A percentile compares a stretch with the other conserved stretches of the same genome.
Conservation (phyloP, 805 yeast species). For the Suhomyces prunicola region DNA sequence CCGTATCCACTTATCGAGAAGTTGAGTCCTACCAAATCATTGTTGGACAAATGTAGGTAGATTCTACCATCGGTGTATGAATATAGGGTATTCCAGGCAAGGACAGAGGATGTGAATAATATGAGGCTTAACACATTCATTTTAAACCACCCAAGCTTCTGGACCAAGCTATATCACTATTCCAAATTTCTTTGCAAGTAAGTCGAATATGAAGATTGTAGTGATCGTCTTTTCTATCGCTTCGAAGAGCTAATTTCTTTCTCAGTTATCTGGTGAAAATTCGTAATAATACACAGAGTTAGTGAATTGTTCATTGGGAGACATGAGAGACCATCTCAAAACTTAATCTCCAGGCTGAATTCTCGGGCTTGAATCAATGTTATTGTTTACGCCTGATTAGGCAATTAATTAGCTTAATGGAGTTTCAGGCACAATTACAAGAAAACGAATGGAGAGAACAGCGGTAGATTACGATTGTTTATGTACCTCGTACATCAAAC, state of each 20-base stretch:
- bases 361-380: not conserved
- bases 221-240: not conserved
- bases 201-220: not conserved
- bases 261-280: not conserved
- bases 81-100: constrained; percentile 34
- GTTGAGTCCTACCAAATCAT: constrained; percentile 34
- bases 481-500: not conserved
- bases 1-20: constrained; percentile 33
- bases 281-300: not conserved
- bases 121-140: not conserved
- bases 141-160: not conserved
- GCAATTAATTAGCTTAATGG: not conserved
- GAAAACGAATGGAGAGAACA: not conserved
- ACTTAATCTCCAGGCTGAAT: not conserved
- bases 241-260: not conserved
- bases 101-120: not conserved
- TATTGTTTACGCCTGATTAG: constrained; percentile 9
- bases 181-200: not conserved
- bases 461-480: not conserved
- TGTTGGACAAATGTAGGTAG: constrained; percentile 34
- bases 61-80: constrained; percentile 30
- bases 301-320: not conserved
- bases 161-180: not conserved
- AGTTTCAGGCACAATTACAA: not conserved
- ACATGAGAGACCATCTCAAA: not conserved